Evolutionary conservation across 768 basidiomycete species (phyloP).

Genomic region (Pleurotus cornucopiae): DNA sequence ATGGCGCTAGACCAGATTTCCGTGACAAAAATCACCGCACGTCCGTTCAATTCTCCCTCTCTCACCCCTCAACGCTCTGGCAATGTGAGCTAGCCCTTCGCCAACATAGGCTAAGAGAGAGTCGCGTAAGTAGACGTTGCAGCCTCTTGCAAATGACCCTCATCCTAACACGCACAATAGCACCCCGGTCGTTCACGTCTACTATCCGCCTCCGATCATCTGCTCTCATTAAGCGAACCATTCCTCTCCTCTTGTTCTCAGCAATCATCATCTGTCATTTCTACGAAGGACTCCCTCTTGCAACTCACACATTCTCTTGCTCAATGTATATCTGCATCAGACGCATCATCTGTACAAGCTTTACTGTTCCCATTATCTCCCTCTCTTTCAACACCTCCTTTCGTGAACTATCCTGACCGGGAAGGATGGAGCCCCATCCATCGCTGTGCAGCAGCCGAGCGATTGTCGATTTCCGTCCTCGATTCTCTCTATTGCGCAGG

Average conservation of each 20-base stretch:
- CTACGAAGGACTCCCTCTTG: constrained; percentile 36
- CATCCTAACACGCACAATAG: constrained; percentile 18
- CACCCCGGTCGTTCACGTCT: constrained; percentile 15
- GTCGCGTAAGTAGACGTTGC: constrained; percentile 38
- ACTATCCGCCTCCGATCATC: constrained; percentile 27
- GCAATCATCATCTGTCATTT: constrained; percentile 34
- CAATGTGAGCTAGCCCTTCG: constrained; percentile 66
- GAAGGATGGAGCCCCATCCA: constrained; percentile 75
- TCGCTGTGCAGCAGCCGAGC: constrained; percentile 52
- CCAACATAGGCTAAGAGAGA: constrained; percentile 55
- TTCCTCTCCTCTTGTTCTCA: constrained; percentile 31
- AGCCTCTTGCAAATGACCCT: constrained; percentile 8
- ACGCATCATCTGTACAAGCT: constrained; percentile 47
- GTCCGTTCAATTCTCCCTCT: constrained; percentile 62
- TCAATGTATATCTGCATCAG: constrained; percentile 45
- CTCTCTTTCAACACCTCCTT: constrained; percentile 38
- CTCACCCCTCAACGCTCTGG: constrained; percentile 63
- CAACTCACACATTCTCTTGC: constrained; percentile 49
- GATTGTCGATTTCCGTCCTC: constrained; percentile 57
- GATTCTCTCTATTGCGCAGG: constrained; percentile 75
- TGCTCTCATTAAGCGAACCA: constrained; percentile 34
- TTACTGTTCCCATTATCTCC: constrained; percentile 49
- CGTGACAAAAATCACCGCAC: constrained; percentile 71
- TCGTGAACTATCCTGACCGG: constrained; percentile 66
- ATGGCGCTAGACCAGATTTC: constrained; percentile 71